These are phyloP conservation scores for Chamaecrista fasciculata DNA, from an alignment of 306 rosid genomes.

Conservation along the genomic window DNA sequence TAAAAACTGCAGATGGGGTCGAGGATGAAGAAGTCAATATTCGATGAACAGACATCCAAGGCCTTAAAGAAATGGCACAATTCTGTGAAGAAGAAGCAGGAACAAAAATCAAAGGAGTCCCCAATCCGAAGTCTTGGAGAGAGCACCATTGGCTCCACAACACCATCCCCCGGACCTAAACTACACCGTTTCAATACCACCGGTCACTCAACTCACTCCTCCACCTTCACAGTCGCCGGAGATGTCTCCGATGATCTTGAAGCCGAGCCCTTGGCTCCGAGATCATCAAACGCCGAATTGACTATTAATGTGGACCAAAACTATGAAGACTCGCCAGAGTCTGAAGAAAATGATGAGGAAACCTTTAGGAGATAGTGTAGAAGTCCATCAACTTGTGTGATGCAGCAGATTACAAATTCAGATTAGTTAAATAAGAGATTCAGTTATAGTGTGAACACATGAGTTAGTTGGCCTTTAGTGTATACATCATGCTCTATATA, in stretches of 20 bases:
- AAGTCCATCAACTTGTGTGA: no score
- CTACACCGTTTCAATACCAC: slow-evolving; percentile 78
- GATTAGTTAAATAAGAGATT: no score
- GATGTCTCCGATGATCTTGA: slow-evolving; percentile 46
- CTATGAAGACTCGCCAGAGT: no score
- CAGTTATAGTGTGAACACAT: no score
- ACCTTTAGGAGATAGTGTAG: no score
- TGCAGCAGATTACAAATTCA: no score
- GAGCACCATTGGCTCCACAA: slow-evolving; percentile 44
- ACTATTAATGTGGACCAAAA: slow-evolving; percentile 46
- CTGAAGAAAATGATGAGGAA: slow-evolving; percentile 29
- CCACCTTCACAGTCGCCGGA: slow-evolving; percentile 32
- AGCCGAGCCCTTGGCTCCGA: slow-evolving; percentile 35
- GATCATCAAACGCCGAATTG: slow-evolving; percentile 25
- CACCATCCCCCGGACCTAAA: slow-evolving; percentile 42
- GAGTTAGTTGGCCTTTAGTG: no score
- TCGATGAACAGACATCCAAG: slow-evolving; percentile 81
- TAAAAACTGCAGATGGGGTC: slow-evolving; percentile 74
- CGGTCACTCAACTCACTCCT: slow-evolving; percentile 51
- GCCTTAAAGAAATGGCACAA: slow-evolving; percentile 81
- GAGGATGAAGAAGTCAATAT: slow-evolving; percentile 67
- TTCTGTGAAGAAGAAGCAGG: slow-evolving; percentile 65
- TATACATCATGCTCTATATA: no score
- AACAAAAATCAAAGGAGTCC: slow-evolving; percentile 43
- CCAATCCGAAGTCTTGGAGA: slow-evolving; percentile 32